Evolutionary conservation across 257 asterid species (phyloP).

Genomic region (Solanum microdontum): DNA sequence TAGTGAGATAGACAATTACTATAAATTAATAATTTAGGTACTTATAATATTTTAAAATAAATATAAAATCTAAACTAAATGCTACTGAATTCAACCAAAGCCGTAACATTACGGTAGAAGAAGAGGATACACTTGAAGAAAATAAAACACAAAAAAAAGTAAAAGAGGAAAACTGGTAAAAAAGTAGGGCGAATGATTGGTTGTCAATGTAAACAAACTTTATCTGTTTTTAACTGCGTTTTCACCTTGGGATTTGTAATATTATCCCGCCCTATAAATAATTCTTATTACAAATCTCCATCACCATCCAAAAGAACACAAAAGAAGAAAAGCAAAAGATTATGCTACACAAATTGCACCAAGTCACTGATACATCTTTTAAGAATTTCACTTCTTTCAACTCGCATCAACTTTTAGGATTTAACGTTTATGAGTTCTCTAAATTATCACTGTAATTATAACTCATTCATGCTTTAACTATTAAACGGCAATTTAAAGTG

Average conservation of each 20-base stretch:
- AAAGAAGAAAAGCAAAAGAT: background rate
- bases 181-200: background rate
- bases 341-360: background rate
- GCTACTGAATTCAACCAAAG: background rate
- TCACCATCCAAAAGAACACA: background rate
- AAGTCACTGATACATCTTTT: background rate
- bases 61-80: background rate
- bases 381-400: background rate
- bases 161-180: background rate
- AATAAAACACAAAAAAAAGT: background rate
- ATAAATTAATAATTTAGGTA: too few species aligned
- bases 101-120: background rate
- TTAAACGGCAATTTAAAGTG: background rate
- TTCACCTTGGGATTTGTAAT: slow-evolving; percentile 17
- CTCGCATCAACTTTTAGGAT: background rate
- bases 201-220: background rate
- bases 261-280: background rate
- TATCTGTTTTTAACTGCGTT: slow-evolving; percentile 8
- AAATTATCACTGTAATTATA: background rate
- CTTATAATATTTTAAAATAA: too few species aligned
- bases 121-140: background rate
- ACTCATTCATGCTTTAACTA: too few species aligned
- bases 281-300: background rate
- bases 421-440: background rate
- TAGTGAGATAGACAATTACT: too few species aligned